phyloP scores from a whole-genome alignment of 2,329 filamentous ascomycete species.

The Fusarium kyushuense region DNA sequence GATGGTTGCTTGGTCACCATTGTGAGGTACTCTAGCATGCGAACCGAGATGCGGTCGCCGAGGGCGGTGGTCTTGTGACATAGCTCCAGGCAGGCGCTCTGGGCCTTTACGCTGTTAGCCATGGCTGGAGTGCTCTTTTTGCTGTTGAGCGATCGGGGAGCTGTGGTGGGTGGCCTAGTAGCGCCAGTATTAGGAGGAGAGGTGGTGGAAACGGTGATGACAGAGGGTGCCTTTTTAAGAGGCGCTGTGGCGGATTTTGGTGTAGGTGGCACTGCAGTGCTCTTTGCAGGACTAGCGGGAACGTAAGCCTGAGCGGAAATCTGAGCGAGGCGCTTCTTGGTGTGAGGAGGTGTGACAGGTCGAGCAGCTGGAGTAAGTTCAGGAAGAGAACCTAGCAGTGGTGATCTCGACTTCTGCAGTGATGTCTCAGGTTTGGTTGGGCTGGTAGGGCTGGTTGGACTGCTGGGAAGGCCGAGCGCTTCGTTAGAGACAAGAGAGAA shows the following conservation, averaged over 20 bases:
- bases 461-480: constrained; percentile 43
- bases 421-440: not conserved
- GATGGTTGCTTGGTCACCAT: constrained; percentile 65
- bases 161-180: not conserved
- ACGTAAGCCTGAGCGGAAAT: constrained; percentile 13
- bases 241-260: not conserved
- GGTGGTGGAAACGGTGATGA: not conserved
- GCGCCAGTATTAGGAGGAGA: not conserved
- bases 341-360: constrained; percentile 31
- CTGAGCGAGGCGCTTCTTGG: constrained; percentile 1
- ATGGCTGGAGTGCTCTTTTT: constrained; percentile 44
- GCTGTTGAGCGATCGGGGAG: constrained; percentile 32
- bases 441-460: constrained; percentile 7
- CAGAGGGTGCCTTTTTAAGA: not conserved
- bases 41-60: constrained; percentile 73
- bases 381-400: not conserved
- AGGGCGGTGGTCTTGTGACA: constrained; percentile 70
- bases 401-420: not conserved
- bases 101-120: constrained; percentile 47
- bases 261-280: not conserved
- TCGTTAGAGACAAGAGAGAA: constrained; percentile 47
- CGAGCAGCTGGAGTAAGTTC: not conserved
- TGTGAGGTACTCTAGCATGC: constrained; percentile 73
- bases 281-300: constrained; percentile 12
- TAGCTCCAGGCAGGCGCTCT: constrained; percentile 55